Conservation (phyloP, 1,139 yeast genomes). For the Suhomyces terraborum region DNA sequence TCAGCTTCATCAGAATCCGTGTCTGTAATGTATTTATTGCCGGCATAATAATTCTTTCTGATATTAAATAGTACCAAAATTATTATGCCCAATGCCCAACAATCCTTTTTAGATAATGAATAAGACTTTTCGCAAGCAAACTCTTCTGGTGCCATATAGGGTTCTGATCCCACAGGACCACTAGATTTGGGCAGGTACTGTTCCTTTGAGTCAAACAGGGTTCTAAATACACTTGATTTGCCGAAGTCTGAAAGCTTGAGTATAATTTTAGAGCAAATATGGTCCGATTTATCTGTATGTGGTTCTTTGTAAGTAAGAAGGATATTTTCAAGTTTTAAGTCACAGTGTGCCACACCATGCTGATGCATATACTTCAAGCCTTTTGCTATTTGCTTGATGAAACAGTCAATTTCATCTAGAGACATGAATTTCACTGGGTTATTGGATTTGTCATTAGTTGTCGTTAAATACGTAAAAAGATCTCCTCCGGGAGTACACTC, state of each 20-base stretch:
- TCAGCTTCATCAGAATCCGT: conserved; percentile 1
- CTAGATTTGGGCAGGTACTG: conserved; percentile 39
- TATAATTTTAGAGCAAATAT: conserved; percentile 39
- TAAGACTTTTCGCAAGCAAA: conserved; percentile 25
- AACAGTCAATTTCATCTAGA: conserved; percentile 67
- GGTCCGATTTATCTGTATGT: conserved; percentile 4
- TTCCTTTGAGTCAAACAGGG: conserved; percentile 53
- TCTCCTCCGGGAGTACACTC: conserved; percentile 78
- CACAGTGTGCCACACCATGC: conserved; percentile 79
- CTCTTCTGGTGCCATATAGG: conserved; percentile 77
- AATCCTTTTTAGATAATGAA: conserved; percentile 63
- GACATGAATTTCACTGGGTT: conserved; percentile 23
- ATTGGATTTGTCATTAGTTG: conserved; percentile 19
- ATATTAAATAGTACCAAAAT: conserved; percentile 34
- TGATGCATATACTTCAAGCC: conserved; percentile 70
- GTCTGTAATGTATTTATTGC: conserved; percentile 7
- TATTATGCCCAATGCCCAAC: conserved; percentile 70
- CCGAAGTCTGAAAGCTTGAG: conserved; percentile 71
- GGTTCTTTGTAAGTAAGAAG: conserved; percentile 29
- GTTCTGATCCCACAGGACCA: conserved; percentile 77
- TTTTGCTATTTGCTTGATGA: conserved; percentile 63
- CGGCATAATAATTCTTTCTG: conserved; percentile 30
- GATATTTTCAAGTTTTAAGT: conserved; percentile 67
- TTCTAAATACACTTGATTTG: conserved; percentile 72
- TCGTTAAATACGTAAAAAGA: conserved; percentile 45